Base-by-base conservation (phyloP, 2,329 filamentous ascomycete genomes). In the Xylariaceae sp. region DNA sequence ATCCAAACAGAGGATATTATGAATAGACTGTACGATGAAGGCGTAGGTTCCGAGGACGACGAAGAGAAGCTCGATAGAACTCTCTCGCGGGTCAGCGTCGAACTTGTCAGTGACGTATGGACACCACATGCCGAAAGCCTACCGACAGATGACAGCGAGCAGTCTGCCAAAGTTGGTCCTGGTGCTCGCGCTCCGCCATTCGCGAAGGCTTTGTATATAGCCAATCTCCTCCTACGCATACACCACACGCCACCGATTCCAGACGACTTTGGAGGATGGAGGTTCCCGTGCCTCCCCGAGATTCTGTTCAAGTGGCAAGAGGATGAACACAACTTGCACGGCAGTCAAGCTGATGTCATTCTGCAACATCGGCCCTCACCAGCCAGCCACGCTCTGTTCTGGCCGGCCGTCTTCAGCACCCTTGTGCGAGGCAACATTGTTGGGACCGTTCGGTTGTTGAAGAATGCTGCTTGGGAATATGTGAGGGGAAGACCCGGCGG, bases 301-400 rank as follows among this genome's bases (percentile, higher is more conserved):
- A 82, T 92, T 13, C 77, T 97, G 11, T 86, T 97, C 62, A 83
- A 89, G 67, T 97, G 93, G 93, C 79, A 96, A 64, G 82, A 89
- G 57, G 79, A 80, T 13, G 83, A 90, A 69, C 90, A 96, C 70
- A 85, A 89, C 63, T 81, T 88, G 30, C 89, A 89, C 67, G 80
- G 82, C 1, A 80, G 84, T 55, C 88, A 92, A 68, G 77, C 89
- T 23, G 78, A 84, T 44, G 79, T 85, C 3, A 68, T 97, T 23
- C 77, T 83, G 62, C 79, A 80, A 34, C 76, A 86, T 66, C 80
- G 80, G 51, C 89, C 89, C 0, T 89, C 89, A 60, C 90, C 92
- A 18, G 88, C 90, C 1, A 85, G 85, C 49, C 89, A 94, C 68
- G 78, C 81, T 30, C 78, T 88, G 42, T 97, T 91, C 74, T 97